phyloP scores from a whole-genome alignment of 1,139 yeast species.

The Geotrichum klebahnii region DNA sequence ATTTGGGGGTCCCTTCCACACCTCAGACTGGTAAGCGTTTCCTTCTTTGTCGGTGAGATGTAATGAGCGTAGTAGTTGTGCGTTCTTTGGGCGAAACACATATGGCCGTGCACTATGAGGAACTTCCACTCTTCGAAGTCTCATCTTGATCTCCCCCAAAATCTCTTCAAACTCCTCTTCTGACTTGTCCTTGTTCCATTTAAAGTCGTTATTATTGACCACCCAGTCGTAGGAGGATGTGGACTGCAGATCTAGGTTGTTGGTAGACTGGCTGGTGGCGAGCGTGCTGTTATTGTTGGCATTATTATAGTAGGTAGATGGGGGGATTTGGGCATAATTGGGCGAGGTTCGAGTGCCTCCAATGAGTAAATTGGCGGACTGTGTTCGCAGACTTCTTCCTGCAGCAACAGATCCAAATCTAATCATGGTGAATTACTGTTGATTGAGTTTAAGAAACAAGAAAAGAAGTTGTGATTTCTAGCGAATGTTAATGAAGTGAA shows the following conservation, averaged over 20 bases:
- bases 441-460: too few relatives aligned
- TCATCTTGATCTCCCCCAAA: slow-evolving; percentile 18
- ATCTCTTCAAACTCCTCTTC: slow-evolving; percentile 16
- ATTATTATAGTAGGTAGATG: too few relatives aligned
- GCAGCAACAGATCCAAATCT: slow-evolving; percentile 12
- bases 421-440: too few relatives aligned
- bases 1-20: slow-evolving; percentile 20
- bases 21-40: slow-evolving; percentile 13
- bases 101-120: slow-evolving; percentile 17
- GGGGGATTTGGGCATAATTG: slow-evolving; percentile 5
- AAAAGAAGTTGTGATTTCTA: too few relatives aligned
- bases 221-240: slow-evolving; percentile 18
- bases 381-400: slow-evolving; percentile 12
- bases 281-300: slow-evolving; percentile 2
- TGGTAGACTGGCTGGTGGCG: background rate
- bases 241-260: too few relatives aligned
- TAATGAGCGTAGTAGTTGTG: slow-evolving; percentile 14
- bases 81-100: slow-evolving; percentile 22
- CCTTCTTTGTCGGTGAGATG: slow-evolving; percentile 22
- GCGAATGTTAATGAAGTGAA: background rate
- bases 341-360: slow-evolving; percentile 2
- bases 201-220: slow-evolving; percentile 10
- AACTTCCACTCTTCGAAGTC: slow-evolving; percentile 18
- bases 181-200: slow-evolving; percentile 10
- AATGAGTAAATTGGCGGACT: slow-evolving; percentile 10